Conservation (phyloP, 179 eudicot genomes). For the Sideroxylon spinosum region DNA sequence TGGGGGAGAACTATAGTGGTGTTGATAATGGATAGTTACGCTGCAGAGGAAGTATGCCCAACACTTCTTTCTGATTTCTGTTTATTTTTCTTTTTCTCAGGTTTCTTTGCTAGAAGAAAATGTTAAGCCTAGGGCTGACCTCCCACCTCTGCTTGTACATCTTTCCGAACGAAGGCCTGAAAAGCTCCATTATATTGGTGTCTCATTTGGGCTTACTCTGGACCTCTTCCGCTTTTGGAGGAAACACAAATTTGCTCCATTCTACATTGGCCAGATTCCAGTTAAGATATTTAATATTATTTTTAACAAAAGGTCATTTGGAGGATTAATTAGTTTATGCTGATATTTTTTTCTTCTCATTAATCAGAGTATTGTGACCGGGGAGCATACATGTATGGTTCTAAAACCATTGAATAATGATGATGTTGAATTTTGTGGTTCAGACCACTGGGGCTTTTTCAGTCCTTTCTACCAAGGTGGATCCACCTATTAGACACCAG, state of each 20-base stretch:
- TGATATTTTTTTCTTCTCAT: slow-evolving; percentile 16
- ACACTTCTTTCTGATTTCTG: background rate
- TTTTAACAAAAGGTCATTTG: background rate
- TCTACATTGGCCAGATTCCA: slow-evolving; percentile 69
- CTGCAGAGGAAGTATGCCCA: background rate
- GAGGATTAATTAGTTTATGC: background rate
- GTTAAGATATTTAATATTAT: slow-evolving; percentile 32
- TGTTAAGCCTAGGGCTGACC: slow-evolving; percentile 68
- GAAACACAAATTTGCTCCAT: slow-evolving; percentile 79
- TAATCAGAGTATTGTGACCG: slow-evolving; percentile 67
- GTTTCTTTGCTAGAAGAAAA: slow-evolving; percentile 75
- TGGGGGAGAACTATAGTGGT: background rate
- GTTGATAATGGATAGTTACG: background rate
- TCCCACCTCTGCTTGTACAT: slow-evolving; percentile 77
- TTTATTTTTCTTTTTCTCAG: slow-evolving; percentile 26
- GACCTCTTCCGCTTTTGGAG: slow-evolving; percentile 92
- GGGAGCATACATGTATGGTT: slow-evolving; percentile 89
- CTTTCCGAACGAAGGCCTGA: slow-evolving; percentile 74
- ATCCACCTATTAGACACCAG: slow-evolving; percentile 4
- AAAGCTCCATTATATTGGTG: slow-evolving; percentile 83
- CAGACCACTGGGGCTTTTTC: slow-evolving; percentile 58
- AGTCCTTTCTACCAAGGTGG: slow-evolving; percentile 63
- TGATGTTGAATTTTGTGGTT: slow-evolving; percentile 50
- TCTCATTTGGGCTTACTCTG: slow-evolving; percentile 88
- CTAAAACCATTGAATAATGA: slow-evolving; percentile 62